phyloP scores from a whole-genome alignment of 768 basidiomycete species.

The Mycena epipterygia region DNA sequence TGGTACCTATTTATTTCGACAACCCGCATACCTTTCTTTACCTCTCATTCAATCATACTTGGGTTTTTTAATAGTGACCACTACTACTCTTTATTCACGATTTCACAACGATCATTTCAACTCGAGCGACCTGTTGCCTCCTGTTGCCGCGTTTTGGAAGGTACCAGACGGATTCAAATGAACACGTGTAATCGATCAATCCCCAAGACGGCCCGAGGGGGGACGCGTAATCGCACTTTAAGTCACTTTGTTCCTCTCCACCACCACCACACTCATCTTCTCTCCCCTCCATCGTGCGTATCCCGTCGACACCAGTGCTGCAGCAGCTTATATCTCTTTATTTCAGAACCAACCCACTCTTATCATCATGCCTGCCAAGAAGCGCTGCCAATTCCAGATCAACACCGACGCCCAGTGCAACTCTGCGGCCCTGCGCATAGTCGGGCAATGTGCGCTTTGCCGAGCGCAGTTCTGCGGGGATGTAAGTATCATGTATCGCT shows the following conservation, averaged over 20 bases:
- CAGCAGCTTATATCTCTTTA: conserved; percentile 15
- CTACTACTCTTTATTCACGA: neutral
- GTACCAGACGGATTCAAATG: neutral
- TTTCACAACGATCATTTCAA: neutral
- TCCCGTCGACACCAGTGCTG: neutral
- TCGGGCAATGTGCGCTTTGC: conserved; percentile 89
- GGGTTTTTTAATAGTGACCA: neutral
- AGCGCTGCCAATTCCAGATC: conserved; percentile 82
- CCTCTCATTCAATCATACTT: neutral
- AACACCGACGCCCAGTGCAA: conserved; percentile 72
- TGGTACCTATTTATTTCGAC: conserved; percentile 20
- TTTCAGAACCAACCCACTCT: conserved; percentile 20
- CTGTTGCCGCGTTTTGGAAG: neutral
- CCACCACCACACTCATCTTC: conserved; percentile 6
- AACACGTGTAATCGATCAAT: neutral
- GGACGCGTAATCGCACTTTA: neutral
- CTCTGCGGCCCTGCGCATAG: conserved; percentile 84
- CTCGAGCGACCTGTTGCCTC: too few relatives aligned
- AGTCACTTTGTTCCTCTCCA: neutral
- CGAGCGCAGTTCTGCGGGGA: conserved; percentile 81
- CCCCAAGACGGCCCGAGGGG: too few relatives aligned
- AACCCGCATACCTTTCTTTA: neutral
- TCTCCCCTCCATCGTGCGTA: conserved; percentile 2
- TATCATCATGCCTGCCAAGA: conserved; percentile 82
- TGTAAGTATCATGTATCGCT: conserved; percentile 59